These are phyloP conservation scores for Saturnispora dispora DNA, from an alignment of 805 yeast species.

Conservation along the genomic window DNA sequence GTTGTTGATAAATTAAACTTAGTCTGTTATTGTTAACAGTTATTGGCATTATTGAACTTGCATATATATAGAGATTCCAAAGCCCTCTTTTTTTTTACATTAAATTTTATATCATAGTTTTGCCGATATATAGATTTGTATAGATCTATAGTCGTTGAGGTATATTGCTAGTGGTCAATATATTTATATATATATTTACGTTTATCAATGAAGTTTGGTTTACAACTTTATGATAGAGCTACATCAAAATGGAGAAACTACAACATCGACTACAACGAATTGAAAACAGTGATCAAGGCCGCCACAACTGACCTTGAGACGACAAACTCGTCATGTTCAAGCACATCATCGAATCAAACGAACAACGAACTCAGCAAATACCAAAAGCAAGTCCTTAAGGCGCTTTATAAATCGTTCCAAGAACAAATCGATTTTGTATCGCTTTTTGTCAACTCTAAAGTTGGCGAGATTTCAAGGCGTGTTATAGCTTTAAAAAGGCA, in stretches of 20 bases:
- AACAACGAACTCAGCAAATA: slow-evolving; percentile 11
- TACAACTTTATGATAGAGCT: slow-evolving; percentile 61
- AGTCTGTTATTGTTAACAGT: background rate
- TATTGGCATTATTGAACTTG: background rate
- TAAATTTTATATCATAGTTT: too few species aligned
- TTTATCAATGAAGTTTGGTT: slow-evolving; percentile 72
- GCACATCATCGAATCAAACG: slow-evolving; percentile 4
- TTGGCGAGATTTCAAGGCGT: slow-evolving; percentile 57
- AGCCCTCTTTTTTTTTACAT: background rate
- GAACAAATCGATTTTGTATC: slow-evolving; percentile 54
- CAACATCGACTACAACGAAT: slow-evolving; percentile 73
- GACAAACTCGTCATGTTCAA: slow-evolving; percentile 13
- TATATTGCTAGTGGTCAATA: too few species aligned
- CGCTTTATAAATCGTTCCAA: slow-evolving; percentile 35
- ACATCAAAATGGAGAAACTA: slow-evolving; percentile 84
- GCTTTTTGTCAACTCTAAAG: slow-evolving; percentile 56
- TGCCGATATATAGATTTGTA: background rate
- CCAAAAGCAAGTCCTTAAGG: slow-evolving; percentile 20
- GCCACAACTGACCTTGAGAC: slow-evolving; percentile 34
- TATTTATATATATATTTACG: too few species aligned
- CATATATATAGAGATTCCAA: background rate
- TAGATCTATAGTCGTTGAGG: background rate
- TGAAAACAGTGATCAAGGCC: slow-evolving; percentile 55
- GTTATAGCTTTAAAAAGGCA: slow-evolving; percentile 22
- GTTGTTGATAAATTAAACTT: background rate